Evolutionary conservation across 2,329 filamentous ascomycete genomes (phyloP).

Genomic region (Clarireedia sp.): DNA sequence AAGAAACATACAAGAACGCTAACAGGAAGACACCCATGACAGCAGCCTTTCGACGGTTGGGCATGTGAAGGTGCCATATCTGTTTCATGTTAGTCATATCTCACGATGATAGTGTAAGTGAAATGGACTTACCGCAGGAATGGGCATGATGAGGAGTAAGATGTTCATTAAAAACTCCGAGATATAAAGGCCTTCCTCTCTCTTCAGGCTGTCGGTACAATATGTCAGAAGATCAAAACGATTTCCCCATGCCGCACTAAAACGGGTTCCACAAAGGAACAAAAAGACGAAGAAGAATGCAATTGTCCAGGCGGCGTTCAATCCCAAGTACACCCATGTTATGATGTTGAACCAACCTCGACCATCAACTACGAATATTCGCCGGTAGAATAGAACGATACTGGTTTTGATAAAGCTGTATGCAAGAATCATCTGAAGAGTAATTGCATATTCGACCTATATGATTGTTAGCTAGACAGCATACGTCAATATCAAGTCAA

Average conservation of each 20-base stretch:
- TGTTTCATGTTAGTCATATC: no score
- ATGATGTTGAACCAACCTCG: slow-evolving; percentile 2
- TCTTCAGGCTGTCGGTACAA: not conserved
- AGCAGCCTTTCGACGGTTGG: no score
- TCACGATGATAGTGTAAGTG: no score
- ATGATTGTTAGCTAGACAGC: no score
- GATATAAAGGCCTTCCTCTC: not conserved
- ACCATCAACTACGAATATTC: slow-evolving; percentile 1
- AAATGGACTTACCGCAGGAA: not conserved
- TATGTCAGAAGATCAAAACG: not conserved
- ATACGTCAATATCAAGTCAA: no score
- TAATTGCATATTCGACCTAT: not conserved
- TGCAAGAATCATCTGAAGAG: slow-evolving; percentile 1
- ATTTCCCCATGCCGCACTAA: not conserved
- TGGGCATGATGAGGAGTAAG: not conserved
- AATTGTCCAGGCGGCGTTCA: slow-evolving; percentile 2
- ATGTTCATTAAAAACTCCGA: not conserved
- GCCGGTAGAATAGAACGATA: slow-evolving; percentile 8
- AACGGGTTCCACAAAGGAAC: slow-evolving; percentile 6
- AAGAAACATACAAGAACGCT: no score
- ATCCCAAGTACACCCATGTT: slow-evolving; percentile 2
- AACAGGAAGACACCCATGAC: no score
- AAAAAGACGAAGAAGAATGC: slow-evolving; percentile 7
- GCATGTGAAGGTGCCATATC: no score
- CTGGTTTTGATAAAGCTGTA: slow-evolving; percentile 10